phyloP scores from a whole-genome alignment of 768 basidiomycete species.

The Floccularia luteovirens region DNA sequence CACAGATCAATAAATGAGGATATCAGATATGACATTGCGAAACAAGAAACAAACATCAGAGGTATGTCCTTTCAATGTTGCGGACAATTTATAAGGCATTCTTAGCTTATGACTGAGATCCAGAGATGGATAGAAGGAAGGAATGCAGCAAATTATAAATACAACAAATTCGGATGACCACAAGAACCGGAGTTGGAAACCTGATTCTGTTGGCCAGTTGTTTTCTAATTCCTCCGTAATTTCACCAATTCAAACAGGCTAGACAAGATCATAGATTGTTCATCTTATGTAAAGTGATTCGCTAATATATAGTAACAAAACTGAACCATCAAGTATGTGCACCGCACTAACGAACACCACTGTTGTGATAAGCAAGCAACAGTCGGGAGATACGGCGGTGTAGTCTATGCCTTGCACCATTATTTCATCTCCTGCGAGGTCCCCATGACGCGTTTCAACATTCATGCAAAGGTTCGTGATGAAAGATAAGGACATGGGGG shows the following conservation, averaged over 20 bases:
- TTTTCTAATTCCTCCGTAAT: too few species aligned
- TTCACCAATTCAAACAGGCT: too few species aligned
- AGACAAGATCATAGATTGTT: too few species aligned
- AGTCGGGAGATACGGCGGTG: conserved; percentile 84
- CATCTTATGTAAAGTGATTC: too few species aligned
- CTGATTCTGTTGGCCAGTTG: too few species aligned
- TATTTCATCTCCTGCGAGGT: conserved; percentile 88
- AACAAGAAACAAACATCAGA: conserved; percentile 52
- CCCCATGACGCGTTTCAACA: conserved; percentile 40
- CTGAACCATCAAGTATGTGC: too few species aligned
- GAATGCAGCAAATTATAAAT: conserved; percentile 1
- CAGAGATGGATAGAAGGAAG: conserved; percentile 1
- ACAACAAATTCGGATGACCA: too few species aligned
- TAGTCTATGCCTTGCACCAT: conserved; percentile 83
- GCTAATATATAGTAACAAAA: too few species aligned
- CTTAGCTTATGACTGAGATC: conserved; percentile 1
- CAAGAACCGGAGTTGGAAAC: too few species aligned
- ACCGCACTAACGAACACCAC: conserved; percentile 82
- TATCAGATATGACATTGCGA: conserved; percentile 6
- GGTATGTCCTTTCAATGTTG: conserved; percentile 61
- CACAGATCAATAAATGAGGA: conserved; percentile 15
- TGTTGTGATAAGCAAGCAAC: conserved; percentile 42
- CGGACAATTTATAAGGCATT: conserved; percentile 76
- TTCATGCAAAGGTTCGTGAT: conserved; percentile 30
- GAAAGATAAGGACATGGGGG: conserved; percentile 34